These are phyloP conservation scores for Mucor indicus DNA, from an alignment of 371 early-diverging fungal genomes.

Conservation along the genomic window DNA sequence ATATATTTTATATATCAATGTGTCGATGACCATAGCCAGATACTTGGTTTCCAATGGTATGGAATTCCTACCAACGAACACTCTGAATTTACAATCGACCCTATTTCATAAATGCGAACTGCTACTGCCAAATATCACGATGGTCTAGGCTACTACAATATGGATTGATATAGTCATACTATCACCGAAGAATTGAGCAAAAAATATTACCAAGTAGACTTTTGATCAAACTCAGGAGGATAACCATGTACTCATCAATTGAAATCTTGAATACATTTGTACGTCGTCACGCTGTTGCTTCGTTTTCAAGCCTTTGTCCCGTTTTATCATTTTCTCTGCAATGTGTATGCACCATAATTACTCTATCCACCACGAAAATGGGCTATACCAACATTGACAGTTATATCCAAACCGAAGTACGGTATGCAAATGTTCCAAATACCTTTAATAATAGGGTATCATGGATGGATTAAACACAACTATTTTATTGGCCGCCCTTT, in stretches of 20 bases:
- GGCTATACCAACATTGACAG: conserved; percentile 8
- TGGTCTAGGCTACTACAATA: conserved; percentile 9
- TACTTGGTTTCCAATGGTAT: conserved; percentile 24
- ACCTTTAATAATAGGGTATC: conserved; percentile 7
- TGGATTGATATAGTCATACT: conserved; percentile 2
- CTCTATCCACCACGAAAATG: conserved; percentile 11
- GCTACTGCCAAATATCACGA: conserved; percentile 10
- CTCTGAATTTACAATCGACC: conserved; percentile 11
- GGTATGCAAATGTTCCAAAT: conserved; percentile 8
- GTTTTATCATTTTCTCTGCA: conserved; percentile 11
- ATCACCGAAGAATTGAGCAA: conserved; percentile 14
- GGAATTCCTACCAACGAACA: conserved; percentile 16
- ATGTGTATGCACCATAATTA: conserved; percentile 14
- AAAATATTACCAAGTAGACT: not conserved
- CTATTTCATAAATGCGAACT: conserved; percentile 7
- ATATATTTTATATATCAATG: too few relatives aligned
- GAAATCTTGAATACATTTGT: conserved; percentile 15
- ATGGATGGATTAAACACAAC: too few relatives aligned
- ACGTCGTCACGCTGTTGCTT: conserved; percentile 8
- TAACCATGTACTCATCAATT: conserved; percentile 8
- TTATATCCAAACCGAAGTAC: conserved; percentile 14
- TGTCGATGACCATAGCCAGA: conserved; percentile 17
- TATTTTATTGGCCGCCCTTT: too few relatives aligned
- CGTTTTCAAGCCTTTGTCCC: conserved; percentile 16
- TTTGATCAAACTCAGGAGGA: conserved; percentile 6